Conservation (phyloP, 495 filamentous ascomycete species). For the Neurospora tetrasperma region DNA sequence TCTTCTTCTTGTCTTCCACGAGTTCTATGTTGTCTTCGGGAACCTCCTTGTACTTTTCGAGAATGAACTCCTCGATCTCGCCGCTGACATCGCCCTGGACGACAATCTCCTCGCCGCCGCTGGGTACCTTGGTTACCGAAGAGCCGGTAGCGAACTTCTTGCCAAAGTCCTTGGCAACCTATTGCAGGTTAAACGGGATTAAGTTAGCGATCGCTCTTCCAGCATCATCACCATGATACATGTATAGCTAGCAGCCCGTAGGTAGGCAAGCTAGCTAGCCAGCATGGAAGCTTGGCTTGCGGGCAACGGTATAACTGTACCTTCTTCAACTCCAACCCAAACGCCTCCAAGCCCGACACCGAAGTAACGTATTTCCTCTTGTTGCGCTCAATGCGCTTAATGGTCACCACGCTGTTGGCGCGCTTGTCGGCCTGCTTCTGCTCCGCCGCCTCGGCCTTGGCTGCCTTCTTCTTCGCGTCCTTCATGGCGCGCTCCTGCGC, state of each 20-base stretch:
- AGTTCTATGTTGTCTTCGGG: slow-evolving; percentile 91
- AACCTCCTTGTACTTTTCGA: slow-evolving; percentile 73
- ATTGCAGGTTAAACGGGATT: not conserved
- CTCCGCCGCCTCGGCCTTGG: slow-evolving; percentile 78
- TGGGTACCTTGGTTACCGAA: slow-evolving; percentile 80
- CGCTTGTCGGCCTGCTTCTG: slow-evolving; percentile 66
- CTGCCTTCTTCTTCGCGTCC: slow-evolving; percentile 80
- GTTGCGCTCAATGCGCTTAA: slow-evolving; percentile 95
- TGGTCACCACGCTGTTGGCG: slow-evolving; percentile 68
- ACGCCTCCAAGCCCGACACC: slow-evolving; percentile 78
- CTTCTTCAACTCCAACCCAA: slow-evolving; percentile 89
- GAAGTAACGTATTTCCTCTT: slow-evolving; percentile 95
- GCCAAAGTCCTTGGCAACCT: slow-evolving; percentile 67
- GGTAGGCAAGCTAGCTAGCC: no score
- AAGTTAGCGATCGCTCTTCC: no score
- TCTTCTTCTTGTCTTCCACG: slow-evolving; percentile 88
- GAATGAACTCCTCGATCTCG: slow-evolving; percentile 82
- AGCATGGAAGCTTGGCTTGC: no score
- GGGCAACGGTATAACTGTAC: slow-evolving; percentile 20
- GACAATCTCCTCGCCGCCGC: slow-evolving; percentile 89
- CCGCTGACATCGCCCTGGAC: slow-evolving; percentile 96
- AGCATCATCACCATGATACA: no score
- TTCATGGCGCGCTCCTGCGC: slow-evolving; percentile 88
- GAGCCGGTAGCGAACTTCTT: slow-evolving; percentile 91
- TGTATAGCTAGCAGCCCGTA: not conserved